Evolutionary conservation across 2,329 filamentous ascomycete species (phyloP), one percentile per base, ranked within the genome.

Genomic region (Tolypocladium tropicale): DNA sequence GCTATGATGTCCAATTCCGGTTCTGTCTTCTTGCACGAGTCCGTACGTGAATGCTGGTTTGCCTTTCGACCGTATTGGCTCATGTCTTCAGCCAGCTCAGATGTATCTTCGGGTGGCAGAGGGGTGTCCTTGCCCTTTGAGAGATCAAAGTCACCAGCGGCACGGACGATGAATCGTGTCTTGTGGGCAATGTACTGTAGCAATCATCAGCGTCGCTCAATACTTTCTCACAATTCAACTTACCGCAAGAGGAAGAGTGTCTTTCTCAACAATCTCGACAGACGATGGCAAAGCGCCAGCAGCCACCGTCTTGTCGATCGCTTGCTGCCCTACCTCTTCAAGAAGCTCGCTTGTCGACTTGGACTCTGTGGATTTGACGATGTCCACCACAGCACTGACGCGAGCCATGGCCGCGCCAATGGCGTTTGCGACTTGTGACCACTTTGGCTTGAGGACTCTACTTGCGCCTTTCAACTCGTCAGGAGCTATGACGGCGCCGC

Each of bases 371-470:
- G 75, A 77, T 56, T 78, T 74, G 28, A 80, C 73, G 0, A 74
- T 76, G 57, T 81, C 78, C 11, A 79, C 71, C 0, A 78, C 75
- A 1, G 78, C 76, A 57, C 79, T 83, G 2, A 86, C 81, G 41
- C 80, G 72, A 1, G 82, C 81, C 56, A 82, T 83, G 1, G 83
- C 83, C 10, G 83, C 83, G 2, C 83, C 83, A 11, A 86, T 82
- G 0, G 83, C 83, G 62, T 86, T 86, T 10, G 84, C 83, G 2
- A 86, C 80, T 3, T 76, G 77, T 2, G 80, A 78, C 71, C 76
- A 83, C 43, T 75, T 69, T 0, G 81, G 81, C 59, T 79, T 82
- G 49, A 83, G 67, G 1, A 85, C 78, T 34, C 69, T 72, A 57
- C 78, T 81, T 10, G 81, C 82, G 1, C 82, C 82, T 34, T 71